Percentiles rank a stretch among this genome's conserved stretches.
These are phyloP conservation scores for Inonotus hispidus DNA, from an alignment of 1,284 basidiomycete species.

Conservation along the genomic window DNA sequence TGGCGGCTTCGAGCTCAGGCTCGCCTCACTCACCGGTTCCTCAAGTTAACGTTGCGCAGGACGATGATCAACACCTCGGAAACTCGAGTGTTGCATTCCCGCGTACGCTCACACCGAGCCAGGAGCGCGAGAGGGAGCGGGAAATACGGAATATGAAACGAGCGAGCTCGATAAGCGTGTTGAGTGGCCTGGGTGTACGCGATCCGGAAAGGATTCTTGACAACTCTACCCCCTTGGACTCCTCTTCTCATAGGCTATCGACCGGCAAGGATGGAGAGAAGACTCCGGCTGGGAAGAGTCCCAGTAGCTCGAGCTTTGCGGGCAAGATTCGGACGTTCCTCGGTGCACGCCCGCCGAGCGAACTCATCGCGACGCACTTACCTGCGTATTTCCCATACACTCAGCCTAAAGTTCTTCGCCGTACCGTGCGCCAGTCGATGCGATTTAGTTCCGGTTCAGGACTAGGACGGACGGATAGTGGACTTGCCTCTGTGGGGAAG, in stretches of 20 bases:
- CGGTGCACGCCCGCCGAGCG: slow-evolving; percentile 94
- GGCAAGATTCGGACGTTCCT: slow-evolving; percentile 91
- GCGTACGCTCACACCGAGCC: slow-evolving; percentile 17
- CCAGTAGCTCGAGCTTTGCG: slow-evolving; percentile 44
- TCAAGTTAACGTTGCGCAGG: slow-evolving; percentile 23
- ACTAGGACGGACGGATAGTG: slow-evolving; percentile 42
- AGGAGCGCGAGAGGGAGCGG: slow-evolving; percentile 21
- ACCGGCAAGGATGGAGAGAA: slow-evolving; percentile 20
- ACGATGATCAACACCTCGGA: slow-evolving; percentile 32
- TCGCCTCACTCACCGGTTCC: slow-evolving; percentile 27
- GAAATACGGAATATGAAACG: slow-evolving; percentile 75
- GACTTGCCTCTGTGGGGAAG: slow-evolving; percentile 46
- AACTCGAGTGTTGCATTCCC: slow-evolving; percentile 21
- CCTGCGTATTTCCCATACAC: slow-evolving; percentile 95
- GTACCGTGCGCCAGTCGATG: slow-evolving; percentile 84
- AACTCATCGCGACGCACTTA: slow-evolving; percentile 95
- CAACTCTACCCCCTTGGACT: slow-evolving; percentile 29
- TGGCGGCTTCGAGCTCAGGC: slow-evolving; percentile 22
- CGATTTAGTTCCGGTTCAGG: slow-evolving; percentile 31
- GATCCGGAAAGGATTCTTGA: slow-evolving; percentile 62
- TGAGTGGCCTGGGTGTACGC: slow-evolving; percentile 85
- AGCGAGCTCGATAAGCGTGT: slow-evolving; percentile 90
- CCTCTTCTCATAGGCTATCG: slow-evolving; percentile 22
- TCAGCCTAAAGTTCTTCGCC: slow-evolving; percentile 83
- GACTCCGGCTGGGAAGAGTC: slow-evolving; percentile 31